A percentile compares a stretch with the other conserved stretches of the same genome.
These are phyloP conservation scores for Eucalyptus coolabah DNA, from an alignment of 345 rosid species.

Conservation along the genomic window DNA sequence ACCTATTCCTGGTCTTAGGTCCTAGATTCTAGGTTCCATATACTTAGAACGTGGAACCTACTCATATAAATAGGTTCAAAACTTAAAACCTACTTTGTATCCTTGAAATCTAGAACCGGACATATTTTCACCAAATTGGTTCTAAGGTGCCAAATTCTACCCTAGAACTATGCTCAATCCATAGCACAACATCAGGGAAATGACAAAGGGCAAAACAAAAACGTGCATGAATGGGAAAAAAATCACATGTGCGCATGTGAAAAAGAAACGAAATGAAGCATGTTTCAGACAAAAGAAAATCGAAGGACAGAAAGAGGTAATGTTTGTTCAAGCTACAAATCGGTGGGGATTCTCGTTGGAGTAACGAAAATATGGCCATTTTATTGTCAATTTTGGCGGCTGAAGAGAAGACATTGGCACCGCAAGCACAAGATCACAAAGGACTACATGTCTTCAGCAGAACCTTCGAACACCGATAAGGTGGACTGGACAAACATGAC, in stretches of 20 bases:
- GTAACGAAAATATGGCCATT: neutral
- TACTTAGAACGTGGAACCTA: too few relatives aligned
- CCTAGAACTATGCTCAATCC: neutral
- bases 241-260: neutral
- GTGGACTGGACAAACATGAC: neutral
- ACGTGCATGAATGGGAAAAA: too few relatives aligned
- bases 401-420: neutral
- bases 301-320: neutral
- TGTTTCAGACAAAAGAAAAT: neutral
- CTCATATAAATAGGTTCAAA: too few relatives aligned
- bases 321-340: neutral
- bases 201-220: neutral
- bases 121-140: neutral
- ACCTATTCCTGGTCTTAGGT: too few relatives aligned
- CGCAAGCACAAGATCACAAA: neutral
- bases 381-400: neutral
- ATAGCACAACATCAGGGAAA: neutral
- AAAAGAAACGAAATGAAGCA: neutral
- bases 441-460: neutral
- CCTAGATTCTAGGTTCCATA: too few relatives aligned
- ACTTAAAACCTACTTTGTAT: neutral
- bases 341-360: neutral
- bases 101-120: neutral
- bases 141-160: too few relatives aligned
- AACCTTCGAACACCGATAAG: neutral